Base-by-base conservation (phyloP, 106 monocot genomes). In the Hemerocallis citrina region DNA sequence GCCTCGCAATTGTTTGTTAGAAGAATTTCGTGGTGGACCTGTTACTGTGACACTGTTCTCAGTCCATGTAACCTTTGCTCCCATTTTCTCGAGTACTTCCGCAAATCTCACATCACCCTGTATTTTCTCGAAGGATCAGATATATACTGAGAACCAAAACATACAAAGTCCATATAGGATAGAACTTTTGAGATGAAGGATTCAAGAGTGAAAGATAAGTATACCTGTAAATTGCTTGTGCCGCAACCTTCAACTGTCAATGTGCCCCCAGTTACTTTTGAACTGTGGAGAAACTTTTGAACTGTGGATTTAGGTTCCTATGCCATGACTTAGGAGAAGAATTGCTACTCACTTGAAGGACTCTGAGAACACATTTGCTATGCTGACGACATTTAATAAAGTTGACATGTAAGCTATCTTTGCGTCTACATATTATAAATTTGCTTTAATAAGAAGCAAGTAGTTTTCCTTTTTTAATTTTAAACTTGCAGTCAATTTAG, bases 31-130 rank as follows among this genome's bases (percentile, higher is more conserved):
- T 25, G 87, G 81, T 32, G 96, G 96, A 17, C 96, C 96, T 28
- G 87, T 88, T 40, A 98, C 96, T 28, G 96, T 91, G 34, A 98
- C 91, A 77, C 91, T 91, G 38, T 74, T 98, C 58, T 98, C 96
- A 7, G 96, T 85, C 96, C 96, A 98, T 44, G 81, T 81, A 43
- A 98, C 96, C 69, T 69, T 98, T 15, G 96, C 96, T 36, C 96
- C 91, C 96, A 98, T 98, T 68, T 82, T 98, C 73, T 98, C 88
- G 23, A 98, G 86, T 56, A 98, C 96, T 72, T 91, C 88, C 7
- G 96, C 91, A 63, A 98, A 98, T 67, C 80, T 98, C 29, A 98
- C 96, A 71, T 98, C 96, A 15, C 96, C 96, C 96, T 98, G 51
- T 0, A 64, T 50, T 44, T 37, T 38, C 5, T 8, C 15, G 0